phyloP scores from a whole-genome alignment of 768 basidiomycete species.

The Vararia minispora region DNA sequence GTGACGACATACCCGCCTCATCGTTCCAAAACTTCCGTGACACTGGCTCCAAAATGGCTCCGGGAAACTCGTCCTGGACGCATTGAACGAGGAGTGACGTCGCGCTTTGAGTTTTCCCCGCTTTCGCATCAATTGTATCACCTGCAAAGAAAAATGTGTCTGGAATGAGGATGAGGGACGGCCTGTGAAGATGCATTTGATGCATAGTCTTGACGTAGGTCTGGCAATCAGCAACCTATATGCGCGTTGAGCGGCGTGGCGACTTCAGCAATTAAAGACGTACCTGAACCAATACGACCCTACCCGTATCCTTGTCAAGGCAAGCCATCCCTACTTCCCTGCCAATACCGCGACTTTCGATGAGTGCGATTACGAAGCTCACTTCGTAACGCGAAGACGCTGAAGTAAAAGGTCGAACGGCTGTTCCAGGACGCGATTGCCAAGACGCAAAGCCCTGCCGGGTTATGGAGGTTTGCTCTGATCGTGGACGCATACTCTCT shows the following conservation, averaged over 20 bases:
- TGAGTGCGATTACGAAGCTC: constrained; percentile 53
- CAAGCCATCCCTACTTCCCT: constrained; percentile 84
- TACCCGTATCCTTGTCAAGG: constrained; percentile 68
- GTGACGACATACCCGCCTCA: constrained; percentile 39
- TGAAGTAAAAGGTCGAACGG: constrained; percentile 57
- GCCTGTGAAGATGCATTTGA: constrained; percentile 71
- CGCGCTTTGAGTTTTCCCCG: constrained; percentile 30
- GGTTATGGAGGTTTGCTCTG: no score
- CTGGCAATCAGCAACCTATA: constrained; percentile 71
- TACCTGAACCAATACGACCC: constrained; percentile 72
- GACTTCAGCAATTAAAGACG: constrained; percentile 5
- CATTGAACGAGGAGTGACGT: constrained; percentile 62
- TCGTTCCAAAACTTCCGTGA: constrained; percentile 83
- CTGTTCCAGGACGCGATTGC: constrained; percentile 45
- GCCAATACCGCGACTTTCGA: constrained; percentile 71
- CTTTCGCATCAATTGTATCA: constrained; percentile 36
- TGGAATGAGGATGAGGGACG: constrained; percentile 64
- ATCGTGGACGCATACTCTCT: no score
- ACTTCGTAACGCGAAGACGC: constrained; percentile 47
- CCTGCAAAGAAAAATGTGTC: constrained; percentile 62
- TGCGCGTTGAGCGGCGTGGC: not conserved
- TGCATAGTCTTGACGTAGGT: constrained; percentile 86
- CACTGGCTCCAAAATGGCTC: constrained; percentile 55
- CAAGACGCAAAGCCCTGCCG: no score
- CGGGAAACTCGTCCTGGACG: constrained; percentile 65